A percentile compares a stretch with the other conserved stretches of the same genome.
Conservation (phyloP, 1,139 yeast genomes). For the Blastobotrys malaysiensis region DNA sequence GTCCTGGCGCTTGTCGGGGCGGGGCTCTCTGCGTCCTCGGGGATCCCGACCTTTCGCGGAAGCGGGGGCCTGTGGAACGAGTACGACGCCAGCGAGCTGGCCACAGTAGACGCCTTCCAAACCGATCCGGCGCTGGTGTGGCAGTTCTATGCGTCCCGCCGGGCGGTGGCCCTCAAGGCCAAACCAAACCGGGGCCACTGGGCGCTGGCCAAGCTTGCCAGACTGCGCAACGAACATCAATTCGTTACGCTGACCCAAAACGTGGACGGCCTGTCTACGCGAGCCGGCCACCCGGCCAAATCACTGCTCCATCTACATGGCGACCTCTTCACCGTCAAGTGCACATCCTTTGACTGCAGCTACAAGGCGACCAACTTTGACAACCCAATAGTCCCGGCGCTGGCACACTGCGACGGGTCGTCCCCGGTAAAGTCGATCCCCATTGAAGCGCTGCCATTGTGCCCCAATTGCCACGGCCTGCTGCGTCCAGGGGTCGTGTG, state of each 20-base stretch:
- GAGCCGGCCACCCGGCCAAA: constrained; percentile 55
- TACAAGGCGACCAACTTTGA: constrained; percentile 46
- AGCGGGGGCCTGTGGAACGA: constrained; percentile 73
- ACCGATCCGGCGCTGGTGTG: constrained; percentile 81
- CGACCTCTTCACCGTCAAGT: constrained; percentile 60
- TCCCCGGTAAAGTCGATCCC: constrained; percentile 30
- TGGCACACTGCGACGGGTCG: constrained; percentile 29
- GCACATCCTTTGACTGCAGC: constrained; percentile 72
- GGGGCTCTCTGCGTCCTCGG: constrained; percentile 74
- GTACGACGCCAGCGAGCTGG: constrained; percentile 74
- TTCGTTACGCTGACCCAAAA: constrained; percentile 73
- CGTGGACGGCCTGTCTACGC: constrained; percentile 65
- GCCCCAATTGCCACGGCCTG: constrained; percentile 65
- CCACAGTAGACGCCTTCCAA: constrained; percentile 86
- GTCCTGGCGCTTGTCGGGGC: constrained; percentile 80
- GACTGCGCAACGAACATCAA: constrained; percentile 27
- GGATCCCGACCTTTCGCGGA: constrained; percentile 69
- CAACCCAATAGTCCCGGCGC: constrained; percentile 60
- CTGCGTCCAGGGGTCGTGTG: constrained; percentile 88
- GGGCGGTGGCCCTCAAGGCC: constrained; percentile 60
- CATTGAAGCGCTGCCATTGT: constrained; percentile 57
- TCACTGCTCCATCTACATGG: constrained; percentile 71
- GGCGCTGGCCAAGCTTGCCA: constrained; percentile 57
- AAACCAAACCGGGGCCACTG: constrained; percentile 68
- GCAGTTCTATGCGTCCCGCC: constrained; percentile 75